Conservation (phyloP, 2,329 filamentous ascomycete genomes). For the Botrytis byssoidea region DNA sequence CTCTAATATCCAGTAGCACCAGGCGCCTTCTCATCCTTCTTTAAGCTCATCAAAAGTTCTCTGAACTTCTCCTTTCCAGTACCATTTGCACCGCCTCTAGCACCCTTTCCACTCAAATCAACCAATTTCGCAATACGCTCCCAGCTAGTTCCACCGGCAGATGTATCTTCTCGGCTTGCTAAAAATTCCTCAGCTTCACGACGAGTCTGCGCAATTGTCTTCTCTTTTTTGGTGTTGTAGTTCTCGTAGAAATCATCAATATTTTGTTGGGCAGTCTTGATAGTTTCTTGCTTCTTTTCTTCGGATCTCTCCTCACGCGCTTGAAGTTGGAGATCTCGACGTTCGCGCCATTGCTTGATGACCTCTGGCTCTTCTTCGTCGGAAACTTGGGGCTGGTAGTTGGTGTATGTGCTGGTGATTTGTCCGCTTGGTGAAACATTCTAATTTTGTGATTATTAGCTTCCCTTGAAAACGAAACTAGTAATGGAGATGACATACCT, state of each 20-base stretch:
- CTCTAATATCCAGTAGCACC: conserved; percentile 61
- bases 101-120: conserved; percentile 92
- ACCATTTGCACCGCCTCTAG: conserved; percentile 79
- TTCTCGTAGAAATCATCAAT: conserved; percentile 99
- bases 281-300: conserved; percentile 77
- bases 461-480: background rate
- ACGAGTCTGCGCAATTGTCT: conserved; percentile 81
- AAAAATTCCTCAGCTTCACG: conserved; percentile 94
- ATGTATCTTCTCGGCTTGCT: conserved; percentile 83
- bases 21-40: conserved; percentile 87
- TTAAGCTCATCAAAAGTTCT: conserved; percentile 80
- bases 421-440: conserved; percentile 71
- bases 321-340: conserved; percentile 76
- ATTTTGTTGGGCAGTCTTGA: conserved; percentile 86
- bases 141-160: conserved; percentile 95
- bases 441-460: conserved; percentile 42
- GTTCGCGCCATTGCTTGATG: conserved; percentile 88
- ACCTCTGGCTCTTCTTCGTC: conserved; percentile 86
- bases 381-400: conserved; percentile 40
- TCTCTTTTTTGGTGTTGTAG: conserved; percentile 98
- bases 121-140: conserved; percentile 96
- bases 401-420: conserved; percentile 65
- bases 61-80: conserved; percentile 96
- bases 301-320: conserved; percentile 83
- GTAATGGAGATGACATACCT: conserved; percentile 50